Conservation (phyloP, 2,329 filamentous ascomycete genomes). For the Curvularia sp. region DNA sequence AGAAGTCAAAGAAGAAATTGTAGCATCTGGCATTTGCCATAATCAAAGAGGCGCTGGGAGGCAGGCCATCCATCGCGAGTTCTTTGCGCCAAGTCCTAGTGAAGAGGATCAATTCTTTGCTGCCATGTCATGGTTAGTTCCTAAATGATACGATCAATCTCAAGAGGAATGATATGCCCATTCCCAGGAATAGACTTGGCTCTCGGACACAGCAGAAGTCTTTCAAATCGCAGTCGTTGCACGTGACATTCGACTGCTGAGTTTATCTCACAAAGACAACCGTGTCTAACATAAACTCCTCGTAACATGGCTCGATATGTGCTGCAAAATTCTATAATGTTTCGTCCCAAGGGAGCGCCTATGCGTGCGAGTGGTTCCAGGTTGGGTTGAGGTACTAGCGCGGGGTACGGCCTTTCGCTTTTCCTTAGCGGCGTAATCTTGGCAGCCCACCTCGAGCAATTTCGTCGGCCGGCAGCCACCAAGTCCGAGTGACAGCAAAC, state of each 20-base stretch:
- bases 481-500: conserved; percentile 15
- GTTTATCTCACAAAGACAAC: background rate
- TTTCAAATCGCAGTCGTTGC: background rate
- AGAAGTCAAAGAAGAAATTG: conserved; percentile 48
- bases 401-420: conserved; percentile 24
- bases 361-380: background rate
- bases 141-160: background rate
- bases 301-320: background rate
- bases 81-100: background rate
- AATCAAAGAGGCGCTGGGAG: too few species aligned
- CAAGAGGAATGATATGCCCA: background rate
- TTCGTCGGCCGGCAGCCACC: conserved; percentile 29
- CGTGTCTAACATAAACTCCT: background rate
- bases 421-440: conserved; percentile 25
- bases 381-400: conserved; percentile 11
- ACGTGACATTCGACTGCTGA: background rate
- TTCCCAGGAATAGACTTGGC: background rate
- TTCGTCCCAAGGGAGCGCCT: background rate
- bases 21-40: conserved; percentile 20
- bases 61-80: background rate
- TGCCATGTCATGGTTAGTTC: background rate
- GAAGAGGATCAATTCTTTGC: background rate
- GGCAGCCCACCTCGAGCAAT: conserved; percentile 30
- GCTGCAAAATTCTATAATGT: background rate
- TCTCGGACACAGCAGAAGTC: too few species aligned